Conservation (phyloP, 2,329 filamentous ascomycete species). For the Penicillium vulpinum region DNA sequence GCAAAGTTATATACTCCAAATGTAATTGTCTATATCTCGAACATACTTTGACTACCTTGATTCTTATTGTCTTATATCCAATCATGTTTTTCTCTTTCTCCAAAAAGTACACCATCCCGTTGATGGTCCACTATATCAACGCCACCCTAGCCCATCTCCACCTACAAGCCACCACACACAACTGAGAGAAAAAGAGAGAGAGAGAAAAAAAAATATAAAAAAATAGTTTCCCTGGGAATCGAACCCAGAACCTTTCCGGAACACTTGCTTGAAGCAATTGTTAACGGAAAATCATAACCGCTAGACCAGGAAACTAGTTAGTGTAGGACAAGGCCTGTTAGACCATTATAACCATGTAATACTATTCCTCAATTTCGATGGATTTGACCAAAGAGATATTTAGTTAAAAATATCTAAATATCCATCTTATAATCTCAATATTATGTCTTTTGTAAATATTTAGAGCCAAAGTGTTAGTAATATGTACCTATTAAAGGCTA, state of each 20-base stretch:
- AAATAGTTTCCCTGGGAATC: constrained; percentile 13
- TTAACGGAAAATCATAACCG: constrained; percentile 17
- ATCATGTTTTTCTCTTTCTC: not conserved
- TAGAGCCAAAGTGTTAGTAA: not conserved
- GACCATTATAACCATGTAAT: no score
- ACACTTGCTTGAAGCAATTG: constrained; percentile 5
- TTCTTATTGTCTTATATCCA: not conserved
- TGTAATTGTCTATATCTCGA: not conserved
- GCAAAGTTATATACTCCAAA: not conserved
- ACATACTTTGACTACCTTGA: not conserved
- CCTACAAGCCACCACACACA: no score
- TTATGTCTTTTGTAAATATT: not conserved
- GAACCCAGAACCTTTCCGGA: constrained; percentile 16
- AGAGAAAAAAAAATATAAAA: not conserved
- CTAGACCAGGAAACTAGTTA: constrained; percentile 13
- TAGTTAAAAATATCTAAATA: no score
- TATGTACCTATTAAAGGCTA: no score
- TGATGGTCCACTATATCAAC: not conserved
- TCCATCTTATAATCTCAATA: not conserved
- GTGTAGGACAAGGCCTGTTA: not conserved
- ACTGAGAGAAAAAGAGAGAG: no score
- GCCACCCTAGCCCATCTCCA: constrained; percentile 1
- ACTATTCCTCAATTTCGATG: no score
- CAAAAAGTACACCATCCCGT: not conserved
- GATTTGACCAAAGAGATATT: no score